Evolutionary conservation across 2,329 filamentous ascomycete genomes (phyloP), one percentile per base, ranked within the genome.

Genomic region (Ascocoryne sarcoides): DNA sequence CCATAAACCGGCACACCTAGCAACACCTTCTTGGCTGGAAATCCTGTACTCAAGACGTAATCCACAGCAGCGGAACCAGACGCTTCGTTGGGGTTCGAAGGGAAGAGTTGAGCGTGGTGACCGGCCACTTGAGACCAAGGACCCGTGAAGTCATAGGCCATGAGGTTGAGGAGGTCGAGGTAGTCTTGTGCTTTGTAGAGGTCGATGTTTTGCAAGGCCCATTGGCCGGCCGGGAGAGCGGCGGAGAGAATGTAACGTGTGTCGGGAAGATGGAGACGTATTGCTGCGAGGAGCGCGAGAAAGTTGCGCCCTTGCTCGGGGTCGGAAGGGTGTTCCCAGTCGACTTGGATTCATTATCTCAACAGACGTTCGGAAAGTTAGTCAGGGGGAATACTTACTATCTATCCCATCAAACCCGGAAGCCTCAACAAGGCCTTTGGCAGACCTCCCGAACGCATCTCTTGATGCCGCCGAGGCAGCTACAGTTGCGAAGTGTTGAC

Each of bases 121-220:
- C 84, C 84, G 33, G 75, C 76, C 42, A 71, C 72, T 20, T 66
- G 58, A 1, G 73, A 75, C 84, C 84, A 89, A 3, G 75, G 68
- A 1, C 84, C 84, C 18, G 74, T 78, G 55, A 89, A 84, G 60
- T 92, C 84, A 61, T 88, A 92, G 1, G 84, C 75, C 74, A 83
- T 86, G 26, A 92, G 65, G 59, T 90, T 90, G 59, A 92, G 65
- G 47, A 80, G 71, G 60, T 90, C 83, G 26, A 92, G 68, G 50
- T 84, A 79, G 33, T 73, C 64, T 36, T 79, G 71, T 9, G 79
- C 75, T 42, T 68, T 65, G 16, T 61, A 64, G 9, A 90, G 65
- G 56, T 88, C 75, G 57, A 90, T 83, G 54, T 82, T 70, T 51
- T 76, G 73, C 40, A 92, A 65, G 0, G 79, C 70, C 63, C 75